These are phyloP conservation scores for Fusarium multiceps DNA, from an alignment of 2,329 filamentous ascomycete species.

Conservation along the genomic window DNA sequence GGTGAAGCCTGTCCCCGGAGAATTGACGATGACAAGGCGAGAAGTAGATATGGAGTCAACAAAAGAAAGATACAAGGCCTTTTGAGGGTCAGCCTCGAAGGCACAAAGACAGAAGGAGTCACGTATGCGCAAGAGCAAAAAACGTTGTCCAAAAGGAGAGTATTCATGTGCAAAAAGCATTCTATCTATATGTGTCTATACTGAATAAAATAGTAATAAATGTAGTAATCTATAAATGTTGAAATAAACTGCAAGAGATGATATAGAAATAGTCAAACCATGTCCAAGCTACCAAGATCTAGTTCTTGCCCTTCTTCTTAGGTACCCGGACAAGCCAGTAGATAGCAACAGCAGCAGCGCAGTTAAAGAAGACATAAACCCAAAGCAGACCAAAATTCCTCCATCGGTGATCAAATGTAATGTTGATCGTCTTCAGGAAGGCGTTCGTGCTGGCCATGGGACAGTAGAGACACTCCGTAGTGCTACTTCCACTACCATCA, in stretches of 20 bases:
- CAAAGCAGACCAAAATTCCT: conserved; percentile 67
- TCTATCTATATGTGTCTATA: not conserved
- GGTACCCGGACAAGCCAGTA: conserved; percentile 59
- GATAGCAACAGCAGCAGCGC: conserved; percentile 58
- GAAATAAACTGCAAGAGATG: not conserved
- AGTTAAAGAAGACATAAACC: conserved; percentile 63
- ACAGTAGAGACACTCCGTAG: conserved; percentile 58
- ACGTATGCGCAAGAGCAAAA: no score
- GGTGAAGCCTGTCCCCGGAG: no score
- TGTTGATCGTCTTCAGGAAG: conserved; percentile 54
- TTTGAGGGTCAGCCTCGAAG: no score
- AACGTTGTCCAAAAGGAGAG: not conserved
- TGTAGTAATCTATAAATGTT: not conserved
- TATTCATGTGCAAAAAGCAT: not conserved
- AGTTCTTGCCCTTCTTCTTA: conserved; percentile 32
- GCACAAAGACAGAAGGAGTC: no score
- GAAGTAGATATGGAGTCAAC: no score
- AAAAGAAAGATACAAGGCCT: no score
- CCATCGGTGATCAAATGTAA: conserved; percentile 63
- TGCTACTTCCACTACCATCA: not conserved
- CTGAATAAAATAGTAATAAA: fast-evolving
- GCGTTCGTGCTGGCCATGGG: conserved; percentile 45
- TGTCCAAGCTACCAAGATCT: not conserved
- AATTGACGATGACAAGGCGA: no score
- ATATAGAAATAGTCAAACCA: not conserved